Evolutionary conservation across 2,329 filamentous ascomycete genomes (phyloP).

Genomic region (Samsoniella hepiali): DNA sequence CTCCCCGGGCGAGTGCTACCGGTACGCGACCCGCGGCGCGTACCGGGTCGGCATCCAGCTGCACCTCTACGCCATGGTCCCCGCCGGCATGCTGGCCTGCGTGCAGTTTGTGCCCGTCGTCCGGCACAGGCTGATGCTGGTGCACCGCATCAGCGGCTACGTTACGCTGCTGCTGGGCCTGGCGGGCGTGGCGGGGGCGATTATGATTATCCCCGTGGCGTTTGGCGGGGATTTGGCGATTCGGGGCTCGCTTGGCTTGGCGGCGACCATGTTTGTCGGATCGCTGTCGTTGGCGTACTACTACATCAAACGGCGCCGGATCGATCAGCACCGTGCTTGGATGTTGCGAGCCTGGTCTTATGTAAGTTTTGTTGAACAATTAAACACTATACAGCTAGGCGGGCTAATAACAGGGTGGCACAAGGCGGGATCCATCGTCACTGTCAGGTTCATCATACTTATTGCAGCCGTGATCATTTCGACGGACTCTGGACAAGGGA

Average conservation of each 20-base stretch:
- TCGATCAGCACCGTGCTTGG: slow-evolving; percentile 60
- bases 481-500: slow-evolving; percentile 20
- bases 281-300: slow-evolving; percentile 45
- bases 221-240: slow-evolving; percentile 51
- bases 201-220: slow-evolving; percentile 48
- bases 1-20: slow-evolving; percentile 39
- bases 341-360: slow-evolving; percentile 55
- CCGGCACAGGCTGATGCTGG: slow-evolving; percentile 43
- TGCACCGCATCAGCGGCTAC: slow-evolving; percentile 61
- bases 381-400: too few relatives aligned
- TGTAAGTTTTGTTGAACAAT: slow-evolving; percentile 22
- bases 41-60: slow-evolving; percentile 41
- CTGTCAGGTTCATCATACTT: slow-evolving; percentile 44
- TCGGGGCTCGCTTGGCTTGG: slow-evolving; percentile 39
- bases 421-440: slow-evolving; percentile 48
- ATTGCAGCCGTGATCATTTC: slow-evolving; percentile 36
- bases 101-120: slow-evolving; percentile 47
- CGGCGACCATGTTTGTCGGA: slow-evolving; percentile 42
- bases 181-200: slow-evolving; percentile 42
- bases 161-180: slow-evolving; percentile 46
- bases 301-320: slow-evolving; percentile 57
- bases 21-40: slow-evolving; percentile 26
- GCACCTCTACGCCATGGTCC: slow-evolving; percentile 42
- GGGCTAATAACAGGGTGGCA: not conserved
- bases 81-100: slow-evolving; percentile 39